Evolutionary conservation across 2,329 filamentous ascomycete species (phyloP), one percentile per base, ranked within the genome.

Genomic region (Diaporthe destruens): DNA sequence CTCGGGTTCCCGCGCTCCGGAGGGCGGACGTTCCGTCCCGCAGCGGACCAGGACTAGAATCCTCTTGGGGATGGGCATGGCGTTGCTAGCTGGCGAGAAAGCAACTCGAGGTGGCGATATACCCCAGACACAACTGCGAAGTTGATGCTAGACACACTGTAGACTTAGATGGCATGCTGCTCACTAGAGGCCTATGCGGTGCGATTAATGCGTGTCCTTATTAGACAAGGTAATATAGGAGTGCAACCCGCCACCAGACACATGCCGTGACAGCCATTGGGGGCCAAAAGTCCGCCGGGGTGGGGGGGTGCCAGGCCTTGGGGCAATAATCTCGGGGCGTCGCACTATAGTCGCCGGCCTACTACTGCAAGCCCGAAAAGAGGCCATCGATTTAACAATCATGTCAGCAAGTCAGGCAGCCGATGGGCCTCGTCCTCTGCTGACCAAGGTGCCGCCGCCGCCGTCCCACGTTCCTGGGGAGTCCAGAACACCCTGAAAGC

Each of bases 401-500:
- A 16, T 20, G 57, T 47, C 29, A 34, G 42, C n/a, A 20, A 49
- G 29, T 34, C 44, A 36, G 42, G n/a, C 44, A 49, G 42, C 53
- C 39, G 47, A 25, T 49, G 39, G 39, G 20, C 12, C 66, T 36
- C n/a, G 20, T 16, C 53, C 20, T 47, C 20, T 49, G 66, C 53
- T 56, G 34, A 57, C 53, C 42, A 29, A 59, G 54, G 29, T 23
- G 65, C 12, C 53, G 20, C 23, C 53, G 20, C 23, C 42, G 29
- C 32, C 12, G 18, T 53, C 44, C 34, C 29, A 12, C 42, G 44
- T 42, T 18, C 32, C 2, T 65, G 63, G 72, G 73, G 70, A 54
- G 49, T 69, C 65, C 51, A 67, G 54, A 61, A 74, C 44, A 29
- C 73, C 73, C 73, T 39, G 66, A 74, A 70, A 54, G 70, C 57